Evolutionary conservation across 1,284 basidiomycete genomes (phyloP), one percentile per base, ranked within the genome.

Genomic region (Tilletiopsis washingtonensis): DNA sequence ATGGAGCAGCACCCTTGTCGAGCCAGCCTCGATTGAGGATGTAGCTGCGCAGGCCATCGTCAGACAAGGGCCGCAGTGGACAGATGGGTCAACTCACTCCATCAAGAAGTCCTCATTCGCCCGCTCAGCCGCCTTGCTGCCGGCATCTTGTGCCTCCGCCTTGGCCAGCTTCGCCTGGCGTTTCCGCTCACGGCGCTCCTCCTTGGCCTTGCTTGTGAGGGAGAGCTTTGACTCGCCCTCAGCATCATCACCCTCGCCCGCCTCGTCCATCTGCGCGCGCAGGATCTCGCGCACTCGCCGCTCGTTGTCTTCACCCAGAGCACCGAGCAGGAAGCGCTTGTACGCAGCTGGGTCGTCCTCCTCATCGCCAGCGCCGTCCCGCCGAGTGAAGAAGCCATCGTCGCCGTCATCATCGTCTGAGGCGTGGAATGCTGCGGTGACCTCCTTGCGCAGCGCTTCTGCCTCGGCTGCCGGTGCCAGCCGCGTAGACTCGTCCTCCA

Each of bases 71-170:
- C 12, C 14, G 11, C 29, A 34, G 29, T n/a, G n/a, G n/a, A n/a
- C n/a, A n/a, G 40, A 29, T 36, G 7, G 5, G 32, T 19, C 5
- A 17, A 78, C 83, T 64, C 67, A 94, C 89, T 88, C 85, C 77
- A 91, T 81, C 46, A 98, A 77, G 70, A 98, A 98, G 55, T 91
- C 84, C 55, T 86, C 84, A 66, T 88, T 85, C 7, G 77, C 82
- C 43, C 46, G 61, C 61, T 12, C 71, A 66, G 46, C 67, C 69
- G 54, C 74, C 69, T 54, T 76, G 57, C 69, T 67, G 29, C 69
- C 40, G 27, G 1, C 39, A 17, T 37, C 50, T 23, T 52, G 15
- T 25, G 25, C 3, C 34, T 64, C 57, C 53, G 74, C 75, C 57
- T 74, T 69, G 15, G 67, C 67, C 26, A 71, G 66, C n/a, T 67